Base-by-base conservation (phyloP, 2,329 filamentous ascomycete genomes). In the Penicillium sp. region DNA sequence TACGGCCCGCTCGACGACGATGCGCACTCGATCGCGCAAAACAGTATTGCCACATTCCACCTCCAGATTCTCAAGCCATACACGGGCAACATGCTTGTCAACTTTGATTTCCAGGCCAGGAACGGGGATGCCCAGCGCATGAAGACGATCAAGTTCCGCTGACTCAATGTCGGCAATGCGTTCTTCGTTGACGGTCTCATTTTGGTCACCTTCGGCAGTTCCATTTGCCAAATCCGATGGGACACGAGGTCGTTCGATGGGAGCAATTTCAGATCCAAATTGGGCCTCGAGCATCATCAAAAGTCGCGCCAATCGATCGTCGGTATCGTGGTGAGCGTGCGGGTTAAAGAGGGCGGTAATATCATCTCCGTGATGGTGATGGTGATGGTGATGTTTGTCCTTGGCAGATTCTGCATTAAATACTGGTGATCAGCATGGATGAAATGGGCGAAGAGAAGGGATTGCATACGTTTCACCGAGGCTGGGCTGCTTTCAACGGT, bases 241-340 rank as follows among this genome's bases (percentile, higher is more conserved):
- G 25, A 68, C 52, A 61, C 61, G 80, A 76, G 42, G 87, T 69
- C 56, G 69, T 14, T 81, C 75, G 49, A 96, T 84, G 3, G 90
- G 88, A 0, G 76, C 73, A 39, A 96, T 80, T 42, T 86, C 82
- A 47, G 92, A 82, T 45, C 92, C 92, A 59, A 98, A 98, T 62
- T 98, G 92, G 2, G 89, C 85, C 70, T 98, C 92, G 10, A 98
- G 81, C 70, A 98, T 95, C 79, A 95, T 85, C 67, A 93, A 84
- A 13, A 98, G 79, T 22, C 90, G 82, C 46, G 83, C 78, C 27
- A 96, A 79, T 27, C 86, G 83, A 52, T 94, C 86, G 30, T 82
- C 73, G 0, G 88, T 74, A 7, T 76, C 76, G 28, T 87, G 66
- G 30, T 83, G 76, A 9, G 82, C 76, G 62, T 94, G 87, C 0